phyloP scores from a whole-genome alignment of 2,329 filamentous ascomycete genomes.

The Phaeophleospora eucalypticola region DNA sequence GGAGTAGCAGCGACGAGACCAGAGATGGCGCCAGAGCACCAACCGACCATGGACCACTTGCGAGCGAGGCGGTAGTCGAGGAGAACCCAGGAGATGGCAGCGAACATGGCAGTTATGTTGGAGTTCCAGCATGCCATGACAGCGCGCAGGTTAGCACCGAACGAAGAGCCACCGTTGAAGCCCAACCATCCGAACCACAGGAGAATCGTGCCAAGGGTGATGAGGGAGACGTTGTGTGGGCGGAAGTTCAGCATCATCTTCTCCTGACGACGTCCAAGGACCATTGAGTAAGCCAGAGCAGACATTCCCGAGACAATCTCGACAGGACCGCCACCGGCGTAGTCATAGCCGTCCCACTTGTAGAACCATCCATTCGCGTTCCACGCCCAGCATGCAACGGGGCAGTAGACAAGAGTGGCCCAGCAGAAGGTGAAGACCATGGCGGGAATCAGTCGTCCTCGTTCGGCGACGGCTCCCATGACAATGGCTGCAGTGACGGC shows the following conservation, averaged over 20 bases:
- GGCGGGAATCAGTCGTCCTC: constrained; percentile 84
- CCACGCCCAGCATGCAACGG: constrained; percentile 95
- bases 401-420: constrained; percentile 97
- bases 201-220: constrained; percentile 89
- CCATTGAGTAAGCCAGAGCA: constrained; percentile 90
- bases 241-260: constrained; percentile 99
- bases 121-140: constrained; percentile 98
- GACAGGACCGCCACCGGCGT: constrained; percentile 93
- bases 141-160: constrained; percentile 74
- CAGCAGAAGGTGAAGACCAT: constrained; percentile 96
- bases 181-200: constrained; percentile 99
- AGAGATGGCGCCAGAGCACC: constrained; percentile 85
- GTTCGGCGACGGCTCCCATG: constrained; percentile 87
- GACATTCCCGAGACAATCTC: constrained; percentile 94
- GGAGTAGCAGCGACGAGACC: constrained; percentile 85
- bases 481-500: constrained; percentile 88
- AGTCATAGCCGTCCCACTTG: constrained; percentile 89
- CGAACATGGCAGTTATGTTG: constrained; percentile 88
- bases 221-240: constrained; percentile 96
- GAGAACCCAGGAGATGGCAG: constrained; percentile 85
- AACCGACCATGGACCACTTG: constrained; percentile 93
- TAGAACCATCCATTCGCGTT: constrained; percentile 90
- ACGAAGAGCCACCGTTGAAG: constrained; percentile 96
- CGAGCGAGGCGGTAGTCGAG: constrained; percentile 91
- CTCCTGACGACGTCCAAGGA: constrained; percentile 92